Evolutionary conservation across 1,284 basidiomycete genomes (phyloP).

Genomic region (Meripilus lineatus): DNA sequence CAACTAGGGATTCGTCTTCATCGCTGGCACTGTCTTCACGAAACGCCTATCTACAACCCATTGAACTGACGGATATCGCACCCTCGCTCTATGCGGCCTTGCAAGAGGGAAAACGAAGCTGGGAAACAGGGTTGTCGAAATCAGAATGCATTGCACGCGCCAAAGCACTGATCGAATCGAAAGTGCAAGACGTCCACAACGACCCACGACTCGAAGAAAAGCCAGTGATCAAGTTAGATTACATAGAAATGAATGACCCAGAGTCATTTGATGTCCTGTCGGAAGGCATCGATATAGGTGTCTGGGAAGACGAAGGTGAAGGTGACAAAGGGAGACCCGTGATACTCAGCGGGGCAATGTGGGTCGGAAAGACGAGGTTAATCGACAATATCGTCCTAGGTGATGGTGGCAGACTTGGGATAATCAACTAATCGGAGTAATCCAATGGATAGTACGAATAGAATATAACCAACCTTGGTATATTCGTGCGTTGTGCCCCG

Average conservation of each 20-base stretch:
- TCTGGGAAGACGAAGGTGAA: constrained; percentile 19
- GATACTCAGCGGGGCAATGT: constrained; percentile 86
- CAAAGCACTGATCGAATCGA: constrained; percentile 13
- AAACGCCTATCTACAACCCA: constrained; percentile 76
- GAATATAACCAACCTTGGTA: no score
- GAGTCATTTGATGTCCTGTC: constrained; percentile 63
- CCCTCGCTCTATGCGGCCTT: constrained; percentile 73
- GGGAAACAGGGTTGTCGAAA: constrained; percentile 49
- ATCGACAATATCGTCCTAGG: constrained; percentile 92
- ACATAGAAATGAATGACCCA: constrained; percentile 86
- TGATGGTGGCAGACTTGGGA: constrained; percentile 27
- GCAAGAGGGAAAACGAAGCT: constrained; percentile 46
- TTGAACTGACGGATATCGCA: constrained; percentile 64
- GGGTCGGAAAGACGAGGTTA: constrained; percentile 83
- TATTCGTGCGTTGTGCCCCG: no score
- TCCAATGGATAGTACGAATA: no score
- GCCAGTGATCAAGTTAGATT: constrained; percentile 72
- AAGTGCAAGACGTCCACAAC: background rate
- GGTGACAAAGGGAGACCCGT: constrained; percentile 39
- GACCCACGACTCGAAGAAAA: constrained; percentile 26
- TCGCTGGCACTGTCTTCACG: constrained; percentile 87
- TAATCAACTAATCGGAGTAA: no score
- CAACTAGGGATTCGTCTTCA: constrained; percentile 39
- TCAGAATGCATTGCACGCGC: constrained; percentile 48
- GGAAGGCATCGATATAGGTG: constrained; percentile 26